A percentile compares a stretch with the other conserved stretches of the same genome.
Conservation (phyloP, 371 early-diverging fungal species). For the Funneliformis caledonium region DNA sequence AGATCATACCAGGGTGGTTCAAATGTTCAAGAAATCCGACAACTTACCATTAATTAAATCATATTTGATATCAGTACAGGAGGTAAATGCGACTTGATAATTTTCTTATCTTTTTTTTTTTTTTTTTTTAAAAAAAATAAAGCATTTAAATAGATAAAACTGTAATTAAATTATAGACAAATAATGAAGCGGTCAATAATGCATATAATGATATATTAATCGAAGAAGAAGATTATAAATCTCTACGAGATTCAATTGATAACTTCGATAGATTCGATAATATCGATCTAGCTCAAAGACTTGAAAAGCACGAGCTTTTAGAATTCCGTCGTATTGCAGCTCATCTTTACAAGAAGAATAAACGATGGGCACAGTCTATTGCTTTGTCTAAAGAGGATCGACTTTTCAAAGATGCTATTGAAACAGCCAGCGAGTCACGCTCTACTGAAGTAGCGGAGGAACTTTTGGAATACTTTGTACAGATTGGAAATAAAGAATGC, state of each 20-base stretch:
- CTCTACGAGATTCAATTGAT: slow-evolving; percentile 91
- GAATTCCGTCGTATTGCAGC: slow-evolving; percentile 97
- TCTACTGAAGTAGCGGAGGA: slow-evolving; percentile 90
- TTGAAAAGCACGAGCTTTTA: slow-evolving; percentile 93
- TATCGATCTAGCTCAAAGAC: slow-evolving; percentile 84
- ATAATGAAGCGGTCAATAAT: slow-evolving; percentile 91
- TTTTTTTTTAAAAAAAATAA: slow-evolving; percentile 38
- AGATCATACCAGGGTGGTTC: slow-evolving; percentile 95
- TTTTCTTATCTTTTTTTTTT: slow-evolving; percentile 9
- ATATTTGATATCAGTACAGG: slow-evolving; percentile 91
- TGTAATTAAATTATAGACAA: slow-evolving; percentile 44
- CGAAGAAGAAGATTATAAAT: slow-evolving; percentile 95
- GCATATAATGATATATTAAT: slow-evolving; percentile 95
- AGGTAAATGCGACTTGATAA: slow-evolving; percentile 47
- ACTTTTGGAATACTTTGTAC: slow-evolving; percentile 92
- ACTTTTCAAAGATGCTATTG: slow-evolving; percentile 97
- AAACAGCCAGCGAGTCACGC: slow-evolving; percentile 89
- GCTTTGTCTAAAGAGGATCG: slow-evolving; percentile 93
- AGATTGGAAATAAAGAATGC: slow-evolving; percentile 85
- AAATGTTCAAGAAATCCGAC: slow-evolving; percentile 94
- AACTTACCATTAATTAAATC: slow-evolving; percentile 95
- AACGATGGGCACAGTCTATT: slow-evolving; percentile 95
- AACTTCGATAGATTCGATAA: slow-evolving; percentile 91
- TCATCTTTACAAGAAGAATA: slow-evolving; percentile 91
- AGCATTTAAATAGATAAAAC: slow-evolving; percentile 27